Conservation (phyloP, 1,284 basidiomycete genomes). For the Tilletiopsis washingtonensis region DNA sequence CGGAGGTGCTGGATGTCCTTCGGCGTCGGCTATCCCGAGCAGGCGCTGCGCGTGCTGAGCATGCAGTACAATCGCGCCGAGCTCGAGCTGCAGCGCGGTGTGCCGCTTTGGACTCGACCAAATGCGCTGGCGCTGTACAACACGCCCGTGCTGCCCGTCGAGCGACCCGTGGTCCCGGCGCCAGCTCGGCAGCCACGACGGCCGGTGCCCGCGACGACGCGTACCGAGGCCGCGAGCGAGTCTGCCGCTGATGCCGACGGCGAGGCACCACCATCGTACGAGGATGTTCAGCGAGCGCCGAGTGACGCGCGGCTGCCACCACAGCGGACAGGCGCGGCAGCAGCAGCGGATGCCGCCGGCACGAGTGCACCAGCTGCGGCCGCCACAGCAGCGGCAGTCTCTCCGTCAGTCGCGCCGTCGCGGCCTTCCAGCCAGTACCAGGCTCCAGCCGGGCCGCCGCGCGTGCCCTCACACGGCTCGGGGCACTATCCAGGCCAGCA, state of each 20-base stretch:
- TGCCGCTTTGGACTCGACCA: not conserved
- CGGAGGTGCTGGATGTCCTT: conserved; percentile 1
- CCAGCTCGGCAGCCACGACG: not conserved
- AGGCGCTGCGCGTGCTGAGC: not conserved
- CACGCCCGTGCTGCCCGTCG: not conserved
- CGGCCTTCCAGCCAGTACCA: not conserved
- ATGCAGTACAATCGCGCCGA: not conserved
- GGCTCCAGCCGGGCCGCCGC: not conserved
- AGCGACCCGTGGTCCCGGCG: not conserved
- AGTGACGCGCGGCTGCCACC: conserved; percentile 2
- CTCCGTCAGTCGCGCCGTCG: not conserved
- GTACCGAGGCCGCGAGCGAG: conserved; percentile 4
- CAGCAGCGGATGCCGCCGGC: not conserved
- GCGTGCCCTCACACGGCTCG: not conserved
- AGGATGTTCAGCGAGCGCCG: conserved; percentile 1
- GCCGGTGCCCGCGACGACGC: not conserved
- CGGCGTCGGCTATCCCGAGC: not conserved
- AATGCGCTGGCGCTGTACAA: not conserved
- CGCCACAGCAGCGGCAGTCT: not conserved
- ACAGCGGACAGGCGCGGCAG: conserved; percentile 1
- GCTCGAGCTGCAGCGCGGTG: not conserved
- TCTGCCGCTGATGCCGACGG: conserved; percentile 5
- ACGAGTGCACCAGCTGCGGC: not conserved
- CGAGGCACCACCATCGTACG: conserved; percentile 9
- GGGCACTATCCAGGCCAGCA: not conserved